Conservation (phyloP, 805 yeast genomes). For the Teunomyces lycoperdinae region DNA sequence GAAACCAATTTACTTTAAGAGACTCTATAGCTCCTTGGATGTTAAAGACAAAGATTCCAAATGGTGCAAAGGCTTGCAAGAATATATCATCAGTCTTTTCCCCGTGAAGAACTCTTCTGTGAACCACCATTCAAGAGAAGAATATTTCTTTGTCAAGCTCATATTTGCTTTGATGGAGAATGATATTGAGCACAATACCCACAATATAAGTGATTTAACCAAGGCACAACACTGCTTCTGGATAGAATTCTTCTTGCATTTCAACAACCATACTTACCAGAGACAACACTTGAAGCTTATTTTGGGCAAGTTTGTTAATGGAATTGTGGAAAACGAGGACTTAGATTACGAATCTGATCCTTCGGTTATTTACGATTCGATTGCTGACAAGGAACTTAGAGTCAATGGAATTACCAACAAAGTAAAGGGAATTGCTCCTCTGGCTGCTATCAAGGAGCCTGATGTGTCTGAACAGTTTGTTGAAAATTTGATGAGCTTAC, state of each 20-base stretch:
- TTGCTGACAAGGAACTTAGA: conserved; percentile 38
- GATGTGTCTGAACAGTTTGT: conserved; percentile 72
- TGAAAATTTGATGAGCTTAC: conserved; percentile 64
- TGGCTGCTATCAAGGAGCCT: conserved; percentile 73
- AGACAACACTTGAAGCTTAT: conserved; percentile 42
- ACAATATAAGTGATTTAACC: conserved; percentile 36
- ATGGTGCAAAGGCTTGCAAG: conserved; percentile 21
- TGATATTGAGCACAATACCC: conserved; percentile 32
- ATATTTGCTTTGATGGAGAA: conserved; percentile 45
- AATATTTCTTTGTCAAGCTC: conserved; percentile 59
- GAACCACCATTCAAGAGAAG: conserved; percentile 59
- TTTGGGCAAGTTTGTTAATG: conserved; percentile 36
- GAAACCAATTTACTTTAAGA: conserved; percentile 67
- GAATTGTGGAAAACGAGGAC: conserved; percentile 45
- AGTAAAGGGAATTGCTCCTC: conserved; percentile 44
- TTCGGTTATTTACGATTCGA: conserved; percentile 43
- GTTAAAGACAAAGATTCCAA: conserved; percentile 6
- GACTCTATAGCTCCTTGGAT: conserved; percentile 42
- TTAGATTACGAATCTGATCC: conserved; percentile 83
- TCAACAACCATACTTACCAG: conserved; percentile 48
- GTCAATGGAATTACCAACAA: conserved; percentile 34
- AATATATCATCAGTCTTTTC: conserved; percentile 23
- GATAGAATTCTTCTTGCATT: conserved; percentile 43
- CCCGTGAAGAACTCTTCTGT: conserved; percentile 30
- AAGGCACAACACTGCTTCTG: conserved; percentile 38